Base-by-base conservation (phyloP, 208 protist species). In the Lotmaria passim region DNA sequence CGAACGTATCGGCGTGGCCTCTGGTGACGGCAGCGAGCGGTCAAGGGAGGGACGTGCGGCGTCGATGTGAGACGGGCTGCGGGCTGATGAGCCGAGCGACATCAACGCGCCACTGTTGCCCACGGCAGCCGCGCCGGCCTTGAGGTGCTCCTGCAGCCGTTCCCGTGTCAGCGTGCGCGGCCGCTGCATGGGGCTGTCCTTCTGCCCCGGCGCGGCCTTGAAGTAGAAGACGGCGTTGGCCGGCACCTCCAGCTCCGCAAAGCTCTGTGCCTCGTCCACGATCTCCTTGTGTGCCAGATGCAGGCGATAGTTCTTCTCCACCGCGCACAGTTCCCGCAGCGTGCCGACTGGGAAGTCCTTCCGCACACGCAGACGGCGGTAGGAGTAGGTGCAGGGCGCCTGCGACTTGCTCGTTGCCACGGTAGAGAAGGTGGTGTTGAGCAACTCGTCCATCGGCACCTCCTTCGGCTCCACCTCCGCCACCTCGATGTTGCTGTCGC, bases 321-420 rank as follows among this genome's bases (percentile, higher is more conserved):
- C 68, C 34, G 53, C 64, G 59, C 81, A 87, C 34, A 91, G 67
- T 69, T 86, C 86, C n/a, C 86, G 82, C 58, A 91, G 61, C 23
- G 81, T 83, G 47, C 82, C 86, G 17, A 89, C 72, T 15, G 86
- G 82, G 61, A 81, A 88, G 46, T 75, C 64, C 28, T 58, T 73
- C 31, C 47, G 36, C 30, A 91, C 73, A 21, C 86, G 86, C 66
- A 91, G 69, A 17, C 68, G 64, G 21, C 86, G 86, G 57, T 77
- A 77, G 28, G 63, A 2, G 63, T 67, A 77, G 3, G 38, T 57
- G 12, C 26, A 43, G n/a, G 63, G 33, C 23, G 28, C 23, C 34
- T 39, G 38, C 52, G 73, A 60, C 47, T 63, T 74, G 53, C 10
- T 59, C 61, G 51, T 66, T 4, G 34, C 67, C 11, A 69, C 52